These are phyloP conservation scores for Ophiostoma ulmi DNA, from an alignment of 2,329 filamentous ascomycete species.

Conservation along the genomic window DNA sequence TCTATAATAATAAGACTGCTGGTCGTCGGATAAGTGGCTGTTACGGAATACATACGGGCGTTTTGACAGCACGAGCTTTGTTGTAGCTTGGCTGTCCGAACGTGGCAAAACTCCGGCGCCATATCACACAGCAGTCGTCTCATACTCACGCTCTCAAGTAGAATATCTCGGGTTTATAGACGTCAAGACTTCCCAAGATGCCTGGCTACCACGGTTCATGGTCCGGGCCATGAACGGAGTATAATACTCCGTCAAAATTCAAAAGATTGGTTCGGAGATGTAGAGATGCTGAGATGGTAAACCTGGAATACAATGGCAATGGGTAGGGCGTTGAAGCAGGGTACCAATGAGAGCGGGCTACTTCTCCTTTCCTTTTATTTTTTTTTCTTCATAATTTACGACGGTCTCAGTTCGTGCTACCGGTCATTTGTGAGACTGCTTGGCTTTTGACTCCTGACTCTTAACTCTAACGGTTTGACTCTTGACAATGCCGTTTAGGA, in stretches of 20 bases:
- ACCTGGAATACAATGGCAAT: neutral
- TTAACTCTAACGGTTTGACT: neutral
- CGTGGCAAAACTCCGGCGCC: neutral
- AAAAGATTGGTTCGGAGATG: neutral
- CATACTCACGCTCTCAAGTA: neutral
- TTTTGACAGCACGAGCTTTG: neutral
- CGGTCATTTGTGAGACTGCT: neutral
- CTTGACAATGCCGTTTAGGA: neutral
- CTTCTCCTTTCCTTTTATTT: neutral
- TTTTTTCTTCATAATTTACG: neutral
- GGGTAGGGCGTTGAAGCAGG: conserved; percentile 9
- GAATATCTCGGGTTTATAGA: neutral
- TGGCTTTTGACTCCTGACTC: no score
- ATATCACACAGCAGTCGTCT: neutral
- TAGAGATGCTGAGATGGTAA: neutral
- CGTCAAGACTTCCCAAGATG: neutral
- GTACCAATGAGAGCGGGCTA: neutral
- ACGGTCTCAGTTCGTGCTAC: neutral
- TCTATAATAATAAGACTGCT: no score
- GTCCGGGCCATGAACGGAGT: conserved; percentile 2
- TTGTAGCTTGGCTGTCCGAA: neutral
- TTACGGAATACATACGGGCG: neutral
- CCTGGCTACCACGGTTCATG: conserved; percentile 1
- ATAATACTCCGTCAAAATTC: neutral
- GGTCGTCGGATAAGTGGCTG: neutral